Percentiles rank a stretch among this genome's conserved stretches.
These are phyloP conservation scores for Jamesozyma hellenica DNA, from an alignment of 805 yeast genomes.

Conservation along the genomic window DNA sequence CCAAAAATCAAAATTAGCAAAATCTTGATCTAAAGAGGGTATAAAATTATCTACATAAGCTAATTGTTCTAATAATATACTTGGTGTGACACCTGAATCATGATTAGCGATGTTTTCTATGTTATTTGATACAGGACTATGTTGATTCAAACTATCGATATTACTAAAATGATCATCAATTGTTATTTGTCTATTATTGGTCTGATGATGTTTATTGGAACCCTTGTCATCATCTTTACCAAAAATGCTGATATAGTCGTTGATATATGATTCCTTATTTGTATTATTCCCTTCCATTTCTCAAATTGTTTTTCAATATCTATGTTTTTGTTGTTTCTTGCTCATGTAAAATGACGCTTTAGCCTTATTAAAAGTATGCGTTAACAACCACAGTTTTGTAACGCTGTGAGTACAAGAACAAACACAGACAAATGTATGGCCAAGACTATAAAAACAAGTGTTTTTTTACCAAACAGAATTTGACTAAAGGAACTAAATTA, in stretches of 20 bases:
- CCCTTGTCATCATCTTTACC: constrained; percentile 34
- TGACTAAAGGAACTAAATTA: too few relatives aligned
- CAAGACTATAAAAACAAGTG: too few relatives aligned
- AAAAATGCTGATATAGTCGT: constrained; percentile 1
- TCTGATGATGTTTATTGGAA: constrained; percentile 21
- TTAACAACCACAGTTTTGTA: not conserved
- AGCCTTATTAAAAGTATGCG: not conserved
- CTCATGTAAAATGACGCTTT: not conserved
- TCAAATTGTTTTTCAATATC: not conserved
- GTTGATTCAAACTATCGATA: not conserved
- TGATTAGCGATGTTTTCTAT: not conserved
- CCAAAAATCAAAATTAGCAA: constrained; percentile 28
- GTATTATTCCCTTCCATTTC: not conserved
- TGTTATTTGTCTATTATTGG: not conserved
- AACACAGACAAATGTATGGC: too few relatives aligned
- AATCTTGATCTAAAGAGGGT: constrained; percentile 40
- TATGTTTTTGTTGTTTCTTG: too few relatives aligned
- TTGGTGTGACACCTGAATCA: constrained; percentile 21
- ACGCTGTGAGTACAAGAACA: too few relatives aligned
- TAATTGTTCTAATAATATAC: constrained; percentile 55
- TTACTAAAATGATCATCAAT: not conserved
- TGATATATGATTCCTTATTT: not conserved
- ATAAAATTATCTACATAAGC: constrained; percentile 73
- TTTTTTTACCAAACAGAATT: too few relatives aligned
- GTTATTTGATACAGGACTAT: not conserved